A percentile compares a stretch with the other conserved stretches of the same genome.
Evolutionary conservation across 1,139 yeast genomes (phyloP).

Genomic region (Saccharomyces hybrid): DNA sequence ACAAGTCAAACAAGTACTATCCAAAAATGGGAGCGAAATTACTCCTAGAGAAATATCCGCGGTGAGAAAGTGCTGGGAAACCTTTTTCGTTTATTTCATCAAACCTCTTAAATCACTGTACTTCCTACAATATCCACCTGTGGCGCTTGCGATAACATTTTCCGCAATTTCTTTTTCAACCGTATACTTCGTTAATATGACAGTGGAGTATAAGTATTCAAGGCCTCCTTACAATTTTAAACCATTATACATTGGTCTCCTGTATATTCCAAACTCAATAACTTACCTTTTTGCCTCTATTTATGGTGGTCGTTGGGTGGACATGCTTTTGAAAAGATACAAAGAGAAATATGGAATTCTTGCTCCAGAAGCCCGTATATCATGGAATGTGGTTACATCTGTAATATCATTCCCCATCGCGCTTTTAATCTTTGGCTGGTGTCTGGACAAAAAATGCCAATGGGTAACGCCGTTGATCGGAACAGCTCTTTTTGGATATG

Average conservation of each 20-base stretch:
- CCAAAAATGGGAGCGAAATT: constrained; percentile 18
- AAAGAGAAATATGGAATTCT: constrained; percentile 56
- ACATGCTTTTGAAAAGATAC: constrained; percentile 47
- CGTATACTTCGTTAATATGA: constrained; percentile 66
- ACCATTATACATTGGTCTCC: constrained; percentile 59
- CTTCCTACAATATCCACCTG: constrained; percentile 65
- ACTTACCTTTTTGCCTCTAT: constrained; percentile 69
- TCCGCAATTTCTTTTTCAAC: constrained; percentile 64
- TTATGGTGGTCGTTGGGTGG: constrained; percentile 76
- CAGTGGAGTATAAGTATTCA: constrained; percentile 58
- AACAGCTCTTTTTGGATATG: constrained; percentile 72
- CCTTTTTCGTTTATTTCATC: constrained; percentile 37
- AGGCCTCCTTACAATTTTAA: constrained; percentile 62
- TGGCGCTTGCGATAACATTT: constrained; percentile 52
- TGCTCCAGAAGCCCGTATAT: constrained; percentile 71
- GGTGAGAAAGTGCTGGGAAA: constrained; percentile 20
- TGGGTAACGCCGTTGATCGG: constrained; percentile 80
- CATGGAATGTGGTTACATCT: constrained; percentile 68
- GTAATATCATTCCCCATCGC: constrained; percentile 57
- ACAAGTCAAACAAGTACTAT: constrained; percentile 25
- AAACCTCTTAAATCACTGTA: constrained; percentile 46
- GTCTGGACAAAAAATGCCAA: constrained; percentile 52
- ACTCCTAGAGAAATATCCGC: constrained; percentile 6
- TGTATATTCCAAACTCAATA: constrained; percentile 77
- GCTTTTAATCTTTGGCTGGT: constrained; percentile 75